Base-by-base conservation (phyloP, 192 early-diverging fungal genomes). In the Podila clonocystis region DNA sequence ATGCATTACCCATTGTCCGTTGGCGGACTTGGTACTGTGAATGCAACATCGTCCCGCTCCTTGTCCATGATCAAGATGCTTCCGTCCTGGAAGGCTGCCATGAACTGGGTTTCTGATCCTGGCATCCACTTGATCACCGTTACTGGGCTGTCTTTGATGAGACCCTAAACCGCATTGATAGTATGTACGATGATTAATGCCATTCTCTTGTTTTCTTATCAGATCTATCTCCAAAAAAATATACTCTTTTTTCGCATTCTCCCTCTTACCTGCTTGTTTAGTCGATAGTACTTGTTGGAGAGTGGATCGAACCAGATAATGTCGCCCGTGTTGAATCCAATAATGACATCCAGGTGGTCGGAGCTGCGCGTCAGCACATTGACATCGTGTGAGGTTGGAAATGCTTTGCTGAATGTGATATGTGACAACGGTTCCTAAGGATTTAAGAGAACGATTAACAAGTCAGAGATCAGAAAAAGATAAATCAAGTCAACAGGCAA, bases 111-210 rank as follows among this genome's bases (percentile, higher is more conserved):
- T 57, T 95, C 93, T 0, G 94, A 95, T 8, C 90, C 93, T 0
- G 97, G 97, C 62, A 98, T 78, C 96, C 97, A 99, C 83, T 90
- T 91, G 5, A 98, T 87, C 77, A 91, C 91, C 9, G 93, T 93
- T 20, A 97, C 93, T 11, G 87, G 82, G 12, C 88, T 82, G 50
- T 83, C 85, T 57, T 88, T 89, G 57, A 96, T 91, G 7, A 87
- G 79, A 26, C 91, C 90, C 88, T 91, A 62, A 61, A 59, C 3
- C 52, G 26, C 24, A 41, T 4, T 49, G 36, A 20, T 0, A 65
- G 9, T 38, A n/a, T 28, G 29, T 38, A n/a, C 19, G 29, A 9
- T 41, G n/a, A 34, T 17, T 15, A 68, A 55, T 55, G 33, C 64
- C 64, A 24, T 8, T 29, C 9, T 0, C 48, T 36, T 68, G n/a